Conservation (phyloP, 2,329 filamentous ascomycete species). For the Aspergillus tamarii region DNA sequence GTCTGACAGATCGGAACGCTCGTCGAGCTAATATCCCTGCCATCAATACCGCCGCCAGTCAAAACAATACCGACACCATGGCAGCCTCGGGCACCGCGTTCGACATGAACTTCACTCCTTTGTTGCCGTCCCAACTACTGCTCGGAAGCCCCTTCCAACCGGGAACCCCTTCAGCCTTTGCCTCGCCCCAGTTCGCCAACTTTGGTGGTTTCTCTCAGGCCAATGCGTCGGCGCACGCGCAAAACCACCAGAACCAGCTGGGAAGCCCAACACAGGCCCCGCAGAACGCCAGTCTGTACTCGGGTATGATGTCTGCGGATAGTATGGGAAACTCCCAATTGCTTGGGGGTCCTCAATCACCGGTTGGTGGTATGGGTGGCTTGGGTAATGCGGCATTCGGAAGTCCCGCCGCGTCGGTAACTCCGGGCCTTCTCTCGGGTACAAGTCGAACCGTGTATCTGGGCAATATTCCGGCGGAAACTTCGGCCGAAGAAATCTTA, state of each 20-base stretch:
- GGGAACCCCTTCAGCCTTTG: slow-evolving; percentile 85
- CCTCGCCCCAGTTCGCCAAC: slow-evolving; percentile 87
- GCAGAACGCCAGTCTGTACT: slow-evolving; percentile 74
- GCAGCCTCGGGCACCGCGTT: slow-evolving; percentile 84
- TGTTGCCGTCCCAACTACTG: slow-evolving; percentile 90
- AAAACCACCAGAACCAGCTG: slow-evolving; percentile 63
- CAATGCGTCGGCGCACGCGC: slow-evolving; percentile 56
- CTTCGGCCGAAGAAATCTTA: slow-evolving; percentile 92
- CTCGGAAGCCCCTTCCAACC: slow-evolving; percentile 97
- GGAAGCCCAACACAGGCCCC: slow-evolving; percentile 75
- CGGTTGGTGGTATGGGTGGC: slow-evolving; percentile 73
- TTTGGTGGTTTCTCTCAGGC: slow-evolving; percentile 75
- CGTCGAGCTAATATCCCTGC: slow-evolving; percentile 82
- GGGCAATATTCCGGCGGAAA: slow-evolving; percentile 98
- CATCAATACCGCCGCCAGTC: slow-evolving; percentile 80
- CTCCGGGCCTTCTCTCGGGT: slow-evolving; percentile 79
- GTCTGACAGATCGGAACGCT: slow-evolving; percentile 84
- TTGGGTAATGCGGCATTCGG: slow-evolving; percentile 62
- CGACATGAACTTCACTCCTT: slow-evolving; percentile 97
- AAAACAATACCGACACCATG: slow-evolving; percentile 69
- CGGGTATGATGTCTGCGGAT: slow-evolving; percentile 82
- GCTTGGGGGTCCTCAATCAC: slow-evolving; percentile 80
- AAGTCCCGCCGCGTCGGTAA: slow-evolving; percentile 73
- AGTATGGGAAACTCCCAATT: slow-evolving; percentile 80
- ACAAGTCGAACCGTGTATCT: slow-evolving; percentile 97